Evolutionary conservation across 116 monocot species (phyloP).

Genomic region (Papilionanthe hybrid): DNA sequence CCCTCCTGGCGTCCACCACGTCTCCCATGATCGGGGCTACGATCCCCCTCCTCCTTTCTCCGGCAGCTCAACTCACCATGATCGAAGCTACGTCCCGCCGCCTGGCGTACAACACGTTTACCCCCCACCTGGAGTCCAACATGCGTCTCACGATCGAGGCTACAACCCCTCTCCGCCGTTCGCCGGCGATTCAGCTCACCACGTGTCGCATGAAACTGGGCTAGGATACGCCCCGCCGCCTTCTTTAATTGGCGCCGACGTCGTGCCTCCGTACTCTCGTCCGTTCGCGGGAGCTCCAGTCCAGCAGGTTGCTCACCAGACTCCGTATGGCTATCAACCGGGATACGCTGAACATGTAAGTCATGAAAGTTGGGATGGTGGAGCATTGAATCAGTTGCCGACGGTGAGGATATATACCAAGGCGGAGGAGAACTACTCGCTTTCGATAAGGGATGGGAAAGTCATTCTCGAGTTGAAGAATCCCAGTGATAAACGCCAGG

Average conservation of each 20-base stretch:
- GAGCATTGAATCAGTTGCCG: background rate
- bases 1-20: background rate
- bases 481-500: constrained; percentile 34
- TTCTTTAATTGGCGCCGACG: background rate
- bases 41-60: background rate
- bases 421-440: constrained; percentile 36
- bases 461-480: constrained; percentile 18
- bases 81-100: background rate
- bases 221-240: constrained; percentile 1
- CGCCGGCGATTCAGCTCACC: background rate
- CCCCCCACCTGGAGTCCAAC: background rate
- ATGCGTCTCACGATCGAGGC: constrained; percentile 5
- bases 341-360: constrained; percentile 9
- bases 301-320: background rate
- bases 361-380: background rate
- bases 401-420: constrained; percentile 42
- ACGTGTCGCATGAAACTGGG: constrained; percentile 1
- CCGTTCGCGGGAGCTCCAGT: background rate
- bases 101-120: background rate
- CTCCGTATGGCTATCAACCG: background rate
- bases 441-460: constrained; percentile 31
- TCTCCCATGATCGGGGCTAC: constrained; percentile 1
- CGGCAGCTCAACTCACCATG: background rate
- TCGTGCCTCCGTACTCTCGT: background rate
- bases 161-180: constrained; percentile 1